These are phyloP conservation scores for Uronychia setigera DNA, from an alignment of 73 alveolate species.

Conservation along the genomic window DNA sequence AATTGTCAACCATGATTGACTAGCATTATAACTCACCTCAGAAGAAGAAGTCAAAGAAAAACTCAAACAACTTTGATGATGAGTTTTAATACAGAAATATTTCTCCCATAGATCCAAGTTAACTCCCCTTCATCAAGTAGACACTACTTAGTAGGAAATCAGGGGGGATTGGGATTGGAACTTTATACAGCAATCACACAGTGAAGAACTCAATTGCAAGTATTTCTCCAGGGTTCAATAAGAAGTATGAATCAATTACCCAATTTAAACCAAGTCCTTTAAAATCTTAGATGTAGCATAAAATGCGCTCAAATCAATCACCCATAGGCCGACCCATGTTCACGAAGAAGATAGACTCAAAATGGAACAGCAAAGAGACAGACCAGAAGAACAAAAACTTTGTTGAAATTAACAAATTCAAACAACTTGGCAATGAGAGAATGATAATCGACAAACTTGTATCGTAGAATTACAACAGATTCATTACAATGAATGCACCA, in stretches of 20 bases:
- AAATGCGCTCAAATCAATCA: too few relatives aligned
- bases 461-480: neutral
- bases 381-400: neutral
- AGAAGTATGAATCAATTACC: neutral
- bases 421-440: neutral
- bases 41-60: neutral
- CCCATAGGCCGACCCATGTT: too few relatives aligned
- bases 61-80: too few relatives aligned
- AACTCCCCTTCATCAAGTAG: neutral
- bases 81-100: too few relatives aligned
- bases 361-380: neutral
- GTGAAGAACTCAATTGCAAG: neutral
- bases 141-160: neutral
- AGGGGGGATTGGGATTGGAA: too few relatives aligned
- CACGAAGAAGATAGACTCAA: neutral
- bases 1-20: neutral
- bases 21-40: neutral
- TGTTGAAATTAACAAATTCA: slow-evolving; percentile 3
- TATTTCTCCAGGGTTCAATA: too few relatives aligned
- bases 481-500: neutral
- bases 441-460: neutral
- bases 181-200: neutral
- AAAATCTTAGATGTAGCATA: neutral
- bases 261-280: neutral
- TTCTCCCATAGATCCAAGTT: too few relatives aligned